Base-by-base conservation (phyloP, 805 yeast genomes). In the Saturnispora mendoncae region DNA sequence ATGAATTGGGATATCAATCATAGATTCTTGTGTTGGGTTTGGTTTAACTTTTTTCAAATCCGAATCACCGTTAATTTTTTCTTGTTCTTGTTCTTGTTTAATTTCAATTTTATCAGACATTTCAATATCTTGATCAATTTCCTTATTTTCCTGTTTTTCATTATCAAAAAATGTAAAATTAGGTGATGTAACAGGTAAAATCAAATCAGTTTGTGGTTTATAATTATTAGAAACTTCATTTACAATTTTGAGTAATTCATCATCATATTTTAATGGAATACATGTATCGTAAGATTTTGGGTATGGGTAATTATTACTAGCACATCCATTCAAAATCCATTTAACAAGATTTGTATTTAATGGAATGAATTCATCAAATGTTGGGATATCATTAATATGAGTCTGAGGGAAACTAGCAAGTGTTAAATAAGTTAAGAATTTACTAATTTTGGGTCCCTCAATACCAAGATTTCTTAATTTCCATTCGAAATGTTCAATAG, bases 401-500 rank as follows among this genome's bases (percentile, higher is more conserved):
- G 48, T 48, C 10, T 42, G 21, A 2, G 44, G 33, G n/a, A 52
- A 46, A 26, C 53, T 44, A 0, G 47, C 34, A 19, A 59, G 27
- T 1, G 55, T 46, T 31, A 54, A 42, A n/a, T 40, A 44, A 4
- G 56, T 44, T 25, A 58, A 36, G 15, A 48, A 34, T 35, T 36
- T 45, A 41, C 43, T 41, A 30, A 46, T 39, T 40, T 51, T 32
- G 25, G 39, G 6, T 6, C 29, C 28, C 13, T 26, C 40, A 44
- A 48, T 23, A 42, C 25, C 39, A 1, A 34, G 41, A 15, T 39
- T 23, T 24, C 52, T 44, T 29, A 56, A 24, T 39, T 45, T 36
- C 44, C 47, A 38, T 39, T 55, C 56, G 35, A 60, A 40, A 54
- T 74, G 75, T 33, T 69, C 72, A 15, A 71, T 63, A 0, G 76